These are phyloP conservation scores for Circinella umbellata DNA, from an alignment of 371 early-diverging fungal species.

Conservation along the genomic window DNA sequence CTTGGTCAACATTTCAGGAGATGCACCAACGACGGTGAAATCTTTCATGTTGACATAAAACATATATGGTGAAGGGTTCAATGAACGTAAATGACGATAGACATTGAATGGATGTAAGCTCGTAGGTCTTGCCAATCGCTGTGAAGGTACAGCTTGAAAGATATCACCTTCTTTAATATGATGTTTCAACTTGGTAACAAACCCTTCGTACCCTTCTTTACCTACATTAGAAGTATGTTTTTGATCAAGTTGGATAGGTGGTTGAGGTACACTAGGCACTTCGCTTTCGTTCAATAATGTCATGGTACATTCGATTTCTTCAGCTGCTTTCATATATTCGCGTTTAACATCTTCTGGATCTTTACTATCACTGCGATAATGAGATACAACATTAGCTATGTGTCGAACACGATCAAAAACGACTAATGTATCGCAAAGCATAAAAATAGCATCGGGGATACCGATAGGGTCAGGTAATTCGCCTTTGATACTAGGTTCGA, in stretches of 20 bases:
- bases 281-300: constrained; percentile 58
- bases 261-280: constrained; percentile 63
- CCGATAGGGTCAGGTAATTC: constrained; percentile 83
- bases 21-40: constrained; percentile 96
- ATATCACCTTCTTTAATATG: constrained; percentile 96
- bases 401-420: constrained; percentile 95
- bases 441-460: constrained; percentile 92
- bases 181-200: constrained; percentile 86
- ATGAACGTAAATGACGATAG: constrained; percentile 91
- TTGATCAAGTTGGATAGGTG: constrained; percentile 69
- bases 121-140: constrained; percentile 86
- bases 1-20: constrained; percentile 96
- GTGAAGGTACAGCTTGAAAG: constrained; percentile 96
- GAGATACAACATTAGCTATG: constrained; percentile 87
- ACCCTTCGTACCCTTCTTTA: constrained; percentile 85
- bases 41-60: constrained; percentile 92
- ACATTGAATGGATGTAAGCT: constrained; percentile 96
- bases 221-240: constrained; percentile 84
- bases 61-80: constrained; percentile 99
- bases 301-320: constrained; percentile 69
- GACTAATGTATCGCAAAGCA: constrained; percentile 93
- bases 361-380: constrained; percentile 75
- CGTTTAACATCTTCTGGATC: constrained; percentile 57
- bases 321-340: constrained; percentile 69
- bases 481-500: constrained; percentile 87